A percentile compares a stretch with the other conserved stretches of the same genome.
phyloP scores from a whole-genome alignment of 2,329 filamentous ascomycete genomes.

The Sordariomycetes sp. region DNA sequence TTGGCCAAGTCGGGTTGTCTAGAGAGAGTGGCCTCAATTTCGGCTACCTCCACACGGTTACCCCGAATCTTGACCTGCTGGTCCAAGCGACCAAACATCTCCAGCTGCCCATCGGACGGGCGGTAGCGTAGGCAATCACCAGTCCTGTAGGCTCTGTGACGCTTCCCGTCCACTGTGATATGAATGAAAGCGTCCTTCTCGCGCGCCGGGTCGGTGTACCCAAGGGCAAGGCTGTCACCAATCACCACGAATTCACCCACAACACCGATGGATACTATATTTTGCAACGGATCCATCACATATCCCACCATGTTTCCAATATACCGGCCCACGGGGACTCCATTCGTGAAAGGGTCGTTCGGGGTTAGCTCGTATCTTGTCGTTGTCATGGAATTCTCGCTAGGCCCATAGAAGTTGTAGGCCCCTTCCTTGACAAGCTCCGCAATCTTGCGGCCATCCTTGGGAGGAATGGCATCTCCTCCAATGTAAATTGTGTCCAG shows the following conservation, averaged over 20 bases:
- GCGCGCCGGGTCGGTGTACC: constrained; percentile 9
- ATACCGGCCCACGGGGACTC: constrained; percentile 11
- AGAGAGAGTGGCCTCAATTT: too few relatives aligned
- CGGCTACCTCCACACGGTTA: constrained; percentile 7
- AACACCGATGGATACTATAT: constrained; percentile 13
- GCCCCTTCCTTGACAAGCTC: constrained; percentile 2
- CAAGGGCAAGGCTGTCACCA: constrained; percentile 13
- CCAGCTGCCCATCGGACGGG: constrained; percentile 9
- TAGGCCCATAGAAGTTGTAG: constrained; percentile 9
- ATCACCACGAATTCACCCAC: constrained; percentile 17
- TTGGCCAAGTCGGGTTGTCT: too few relatives aligned
- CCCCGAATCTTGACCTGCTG: constrained; percentile 10
- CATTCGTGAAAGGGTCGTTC: constrained; percentile 4
- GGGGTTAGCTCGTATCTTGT: constrained; percentile 5
- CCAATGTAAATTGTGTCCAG: constrained; percentile 7
- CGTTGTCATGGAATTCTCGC: constrained; percentile 9
- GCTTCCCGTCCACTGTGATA: constrained; percentile 3
- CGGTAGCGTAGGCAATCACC: constrained; percentile 15
- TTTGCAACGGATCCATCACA: constrained; percentile 13
- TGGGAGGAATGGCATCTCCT: constrained; percentile 9
- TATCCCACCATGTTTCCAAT: constrained; percentile 11
- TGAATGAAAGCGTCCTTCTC: constrained; percentile 11
- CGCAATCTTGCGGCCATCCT: background rate
- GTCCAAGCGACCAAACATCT: constrained; percentile 10
- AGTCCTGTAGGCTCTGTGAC: constrained; percentile 12